phyloP scores from a whole-genome alignment of 129 eudicot genomes.

The Saposhnikovia divaricata region DNA sequence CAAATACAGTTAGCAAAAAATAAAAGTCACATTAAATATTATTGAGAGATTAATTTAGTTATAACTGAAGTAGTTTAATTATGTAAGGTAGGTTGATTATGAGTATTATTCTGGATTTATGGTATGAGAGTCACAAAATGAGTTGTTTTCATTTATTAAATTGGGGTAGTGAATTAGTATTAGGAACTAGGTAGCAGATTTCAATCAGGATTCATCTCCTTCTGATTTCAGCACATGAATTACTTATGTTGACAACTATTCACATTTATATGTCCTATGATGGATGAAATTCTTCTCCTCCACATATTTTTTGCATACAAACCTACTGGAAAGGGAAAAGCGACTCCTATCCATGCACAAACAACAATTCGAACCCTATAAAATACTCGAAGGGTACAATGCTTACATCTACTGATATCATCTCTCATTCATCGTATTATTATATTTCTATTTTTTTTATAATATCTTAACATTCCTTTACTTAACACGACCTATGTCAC shows the following conservation, averaged over 20 bases:
- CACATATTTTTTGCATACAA: neutral
- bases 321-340: neutral
- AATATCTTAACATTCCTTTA: neutral
- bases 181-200: neutral
- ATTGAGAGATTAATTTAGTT: too few species aligned
- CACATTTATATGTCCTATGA: neutral
- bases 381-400: neutral
- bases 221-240: neutral
- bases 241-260: neutral
- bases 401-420: neutral
- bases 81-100: too few species aligned
- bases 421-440: neutral
- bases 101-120: too few species aligned
- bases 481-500: neutral
- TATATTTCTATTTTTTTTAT: neutral
- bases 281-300: neutral
- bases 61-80: too few species aligned
- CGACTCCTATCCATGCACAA: neutral
- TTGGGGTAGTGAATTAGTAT: neutral
- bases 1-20: too few species aligned
- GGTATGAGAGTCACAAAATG: too few species aligned
- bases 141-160: too few species aligned
- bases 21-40: too few species aligned
- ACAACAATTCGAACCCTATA: neutral
- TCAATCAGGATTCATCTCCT: neutral